A percentile compares a stretch with the other conserved stretches of the same genome.
These are phyloP conservation scores for Ophiocordyceps robertsii DNA, from an alignment of 2,329 filamentous ascomycete species.

Conservation along the genomic window DNA sequence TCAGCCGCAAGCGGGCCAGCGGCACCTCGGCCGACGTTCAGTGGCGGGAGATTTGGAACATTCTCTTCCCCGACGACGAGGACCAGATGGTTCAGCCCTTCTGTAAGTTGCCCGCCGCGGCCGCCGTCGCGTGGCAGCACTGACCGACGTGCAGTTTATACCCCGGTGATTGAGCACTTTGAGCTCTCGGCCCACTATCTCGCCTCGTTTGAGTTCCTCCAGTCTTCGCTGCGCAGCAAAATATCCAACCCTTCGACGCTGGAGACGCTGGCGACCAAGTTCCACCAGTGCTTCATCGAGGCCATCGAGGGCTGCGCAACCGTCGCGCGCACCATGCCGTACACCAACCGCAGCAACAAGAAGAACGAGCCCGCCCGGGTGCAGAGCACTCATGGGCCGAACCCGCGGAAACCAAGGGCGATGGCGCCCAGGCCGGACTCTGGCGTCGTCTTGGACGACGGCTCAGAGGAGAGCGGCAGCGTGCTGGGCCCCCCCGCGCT, in stretches of 20 bases:
- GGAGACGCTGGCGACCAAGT: conserved; percentile 23
- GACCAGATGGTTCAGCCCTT: conserved; percentile 16
- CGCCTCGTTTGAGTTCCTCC: conserved; percentile 17
- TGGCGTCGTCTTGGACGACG: conserved; percentile 24
- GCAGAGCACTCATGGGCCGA: conserved; percentile 7
- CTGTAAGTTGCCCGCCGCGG: conserved; percentile 8
- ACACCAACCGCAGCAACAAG: conserved; percentile 27
- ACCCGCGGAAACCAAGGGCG: conserved; percentile 11
- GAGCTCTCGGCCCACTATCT: conserved; percentile 21
- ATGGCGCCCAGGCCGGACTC: conserved; percentile 21
- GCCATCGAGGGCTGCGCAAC: conserved; percentile 22
- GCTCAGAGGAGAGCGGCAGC: conserved; percentile 23
- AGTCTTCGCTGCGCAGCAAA: conserved; percentile 20
- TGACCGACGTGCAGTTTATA: conserved; percentile 16
- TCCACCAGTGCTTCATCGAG: conserved; percentile 26
- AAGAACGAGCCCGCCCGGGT: conserved; percentile 16
- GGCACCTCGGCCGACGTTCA: conserved; percentile 23
- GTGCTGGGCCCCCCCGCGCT: conserved; percentile 9
- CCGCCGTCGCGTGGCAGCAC: background rate
- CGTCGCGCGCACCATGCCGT: conserved; percentile 22
- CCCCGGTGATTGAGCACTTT: conserved; percentile 27
- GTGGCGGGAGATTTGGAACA: conserved; percentile 28
- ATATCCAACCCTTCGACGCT: conserved; percentile 23
- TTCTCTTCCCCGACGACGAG: conserved; percentile 26
- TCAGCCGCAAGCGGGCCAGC: conserved; percentile 24